Evolutionary conservation across 2,329 filamentous ascomycete species (phyloP), one percentile per base, ranked within the genome.

Genomic region (Aspergillus hortae): DNA sequence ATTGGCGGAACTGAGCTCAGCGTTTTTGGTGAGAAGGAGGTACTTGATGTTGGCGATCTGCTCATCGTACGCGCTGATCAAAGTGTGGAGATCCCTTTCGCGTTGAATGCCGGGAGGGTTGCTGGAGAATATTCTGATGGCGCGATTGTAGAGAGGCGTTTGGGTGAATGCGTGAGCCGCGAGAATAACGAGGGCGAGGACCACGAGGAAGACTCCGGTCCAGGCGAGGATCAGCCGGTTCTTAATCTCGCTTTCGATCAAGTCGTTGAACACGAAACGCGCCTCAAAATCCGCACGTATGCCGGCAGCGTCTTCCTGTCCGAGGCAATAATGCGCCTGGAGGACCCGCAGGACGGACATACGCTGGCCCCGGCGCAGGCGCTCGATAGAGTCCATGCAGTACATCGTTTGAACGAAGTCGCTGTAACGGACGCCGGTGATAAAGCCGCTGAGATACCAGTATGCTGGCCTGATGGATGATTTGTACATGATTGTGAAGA

Each of bases 181-280:
- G 30, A 32, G 23, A 2, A 21, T 40, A 7, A 42, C 35, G 6
- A 47, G 7, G 21, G 47, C 21, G 44, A 41, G 14, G 17, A 51
- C 21, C 2, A 15, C 43, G 38, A 56, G 15, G 17, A 38, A 30
- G 7, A 23, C 35, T 23, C 25, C 40, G 12, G 35, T 54, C 27
- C 50, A 43, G 19, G 38, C 32, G 27, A 60, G 21, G 15, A 49
- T 27, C 10, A 10, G 36, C 17, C 50, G 11, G 19, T 56, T 53
- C 11, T 41, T 32, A n/a, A 58, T 48, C 14, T 59, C 56, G 11
- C 46, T 35, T 12, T 54, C 55, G 21, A 52, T 11, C 12, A 23
- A 46, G 12, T 56, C 51, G 12, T 52, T 35, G 41, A 56, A 15
- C 10, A 27, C 35, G n/a, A 38, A 40, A 4, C 30, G 32, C 35